Percentiles rank a stretch among this genome's conserved stretches.
Conservation (phyloP, 768 basidiomycete species). For the Kwoniella newhampshirensis region DNA sequence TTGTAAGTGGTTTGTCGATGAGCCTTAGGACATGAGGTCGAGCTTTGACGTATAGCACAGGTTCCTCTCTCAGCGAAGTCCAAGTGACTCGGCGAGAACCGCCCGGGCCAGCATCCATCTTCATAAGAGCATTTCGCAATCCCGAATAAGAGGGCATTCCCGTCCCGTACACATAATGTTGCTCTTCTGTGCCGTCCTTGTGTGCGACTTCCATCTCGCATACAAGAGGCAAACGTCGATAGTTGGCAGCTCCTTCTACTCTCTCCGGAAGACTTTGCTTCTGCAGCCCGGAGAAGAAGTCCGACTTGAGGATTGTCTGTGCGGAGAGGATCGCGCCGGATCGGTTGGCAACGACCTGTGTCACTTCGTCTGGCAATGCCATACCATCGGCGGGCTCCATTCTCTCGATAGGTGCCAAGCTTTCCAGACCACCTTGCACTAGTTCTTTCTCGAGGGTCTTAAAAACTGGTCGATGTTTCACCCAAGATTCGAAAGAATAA, state of each 20-base stretch:
- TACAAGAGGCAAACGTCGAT: constrained; percentile 71
- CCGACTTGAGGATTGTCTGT: constrained; percentile 69
- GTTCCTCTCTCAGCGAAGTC: constrained; percentile 98
- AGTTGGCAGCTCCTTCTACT: constrained; percentile 92
- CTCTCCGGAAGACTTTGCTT: constrained; percentile 97
- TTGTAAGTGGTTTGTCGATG: constrained; percentile 82
- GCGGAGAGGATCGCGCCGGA: constrained; percentile 75
- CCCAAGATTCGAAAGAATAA: constrained; percentile 71
- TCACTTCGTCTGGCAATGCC: constrained; percentile 80
- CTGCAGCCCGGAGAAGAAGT: constrained; percentile 63
- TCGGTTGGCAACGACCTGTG: constrained; percentile 77
- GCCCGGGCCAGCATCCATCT: constrained; percentile 77
- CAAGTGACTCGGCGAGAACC: constrained; percentile 76
- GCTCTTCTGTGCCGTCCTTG: constrained; percentile 56
- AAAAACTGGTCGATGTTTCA: constrained; percentile 83
- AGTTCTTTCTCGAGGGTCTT: constrained; percentile 93
- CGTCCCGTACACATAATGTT: constrained; percentile 55
- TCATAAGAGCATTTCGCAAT: constrained; percentile 74
- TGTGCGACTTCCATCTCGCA: constrained; percentile 47
- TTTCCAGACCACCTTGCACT: constrained; percentile 69
- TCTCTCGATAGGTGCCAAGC: constrained; percentile 77
- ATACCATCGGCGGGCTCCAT: constrained; percentile 45
- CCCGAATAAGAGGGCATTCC: constrained; percentile 90
- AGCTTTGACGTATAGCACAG: constrained; percentile 63
- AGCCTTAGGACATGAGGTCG: constrained; percentile 87